Percentiles rank a stretch among this genome's conserved stretches.
Conservation (phyloP, 2,329 filamentous ascomycete species). For the Colletotrichum scovillei region DNA sequence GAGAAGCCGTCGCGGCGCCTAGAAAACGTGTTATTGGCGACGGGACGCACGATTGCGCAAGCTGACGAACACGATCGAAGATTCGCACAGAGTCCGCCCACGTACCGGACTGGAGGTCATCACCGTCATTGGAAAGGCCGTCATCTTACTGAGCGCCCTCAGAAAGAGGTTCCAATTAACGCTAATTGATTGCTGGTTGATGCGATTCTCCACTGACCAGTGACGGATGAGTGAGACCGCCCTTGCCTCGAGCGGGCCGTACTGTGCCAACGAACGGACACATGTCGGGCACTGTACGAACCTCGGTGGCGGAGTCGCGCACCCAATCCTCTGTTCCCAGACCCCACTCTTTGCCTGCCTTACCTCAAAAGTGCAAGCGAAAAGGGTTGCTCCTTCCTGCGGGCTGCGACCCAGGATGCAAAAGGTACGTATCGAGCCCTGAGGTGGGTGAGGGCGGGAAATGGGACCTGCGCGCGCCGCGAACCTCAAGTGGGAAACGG, state of each 20-base stretch:
- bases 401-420: too few species aligned
- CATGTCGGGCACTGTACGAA: neutral
- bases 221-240: neutral
- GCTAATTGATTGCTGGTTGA: conserved; percentile 17
- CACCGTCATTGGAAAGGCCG: neutral
- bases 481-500: neutral
- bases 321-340: neutral
- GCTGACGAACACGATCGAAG: neutral
- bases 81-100: neutral
- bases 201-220: neutral
- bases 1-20: neutral
- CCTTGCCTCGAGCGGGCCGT: neutral
- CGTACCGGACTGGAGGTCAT: neutral
- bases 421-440: too few species aligned
- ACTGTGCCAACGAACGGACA: neutral
- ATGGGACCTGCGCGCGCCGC: neutral
- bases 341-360: neutral
- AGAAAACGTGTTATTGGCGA: neutral
- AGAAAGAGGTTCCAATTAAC: neutral
- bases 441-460: neutral
- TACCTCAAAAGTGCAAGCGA: neutral
- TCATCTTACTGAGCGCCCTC: neutral
- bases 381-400: neutral
- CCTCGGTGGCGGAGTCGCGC: neutral
- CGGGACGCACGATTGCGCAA: neutral